Conservation (phyloP, 2,329 filamentous ascomycete species). For the Penicillium sp. region DNA sequence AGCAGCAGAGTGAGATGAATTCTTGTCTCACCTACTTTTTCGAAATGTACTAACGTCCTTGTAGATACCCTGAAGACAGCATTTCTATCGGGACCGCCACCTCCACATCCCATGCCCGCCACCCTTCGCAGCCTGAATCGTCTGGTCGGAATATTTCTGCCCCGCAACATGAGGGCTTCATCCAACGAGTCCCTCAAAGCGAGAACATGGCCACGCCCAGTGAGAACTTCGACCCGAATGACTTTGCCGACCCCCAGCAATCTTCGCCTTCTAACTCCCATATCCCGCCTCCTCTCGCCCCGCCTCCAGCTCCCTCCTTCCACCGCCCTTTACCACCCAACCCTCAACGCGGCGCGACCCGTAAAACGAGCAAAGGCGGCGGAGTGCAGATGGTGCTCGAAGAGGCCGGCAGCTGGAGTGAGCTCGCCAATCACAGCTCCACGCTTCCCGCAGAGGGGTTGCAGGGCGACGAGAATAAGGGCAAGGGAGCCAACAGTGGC, state of each 20-base stretch:
- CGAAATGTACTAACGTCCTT: conserved; percentile 6
- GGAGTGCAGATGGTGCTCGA: conserved; percentile 89
- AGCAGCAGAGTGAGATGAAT: conserved; percentile 25
- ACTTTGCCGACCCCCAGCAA: conserved; percentile 20
- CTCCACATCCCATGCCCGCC: conserved; percentile 30
- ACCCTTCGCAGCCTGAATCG: conserved; percentile 35
- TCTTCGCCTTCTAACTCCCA: conserved; percentile 26
- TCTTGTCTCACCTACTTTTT: background rate
- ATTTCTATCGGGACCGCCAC: conserved; percentile 25
- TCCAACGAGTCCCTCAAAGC: conserved; percentile 26
- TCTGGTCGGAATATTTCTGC: conserved; percentile 28
- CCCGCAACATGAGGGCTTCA: conserved; percentile 27
- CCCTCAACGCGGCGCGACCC: conserved; percentile 55
- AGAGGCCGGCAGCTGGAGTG: conserved; percentile 83
- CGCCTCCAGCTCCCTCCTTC: conserved; percentile 34
- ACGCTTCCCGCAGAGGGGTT: conserved; percentile 65
- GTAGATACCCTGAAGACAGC: conserved; percentile 39
- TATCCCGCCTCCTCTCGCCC: conserved; percentile 20
- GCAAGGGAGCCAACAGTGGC: conserved; percentile 57
- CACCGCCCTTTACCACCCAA: conserved; percentile 36
- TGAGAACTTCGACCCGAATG: conserved; percentile 28
- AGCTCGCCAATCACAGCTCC: conserved; percentile 77
- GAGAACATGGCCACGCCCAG: conserved; percentile 26
- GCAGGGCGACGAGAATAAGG: conserved; percentile 31
- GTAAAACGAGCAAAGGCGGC: conserved; percentile 70